Conservation (phyloP, 2,329 filamentous ascomycete genomes). For the Teratosphaeria viscida region DNA sequence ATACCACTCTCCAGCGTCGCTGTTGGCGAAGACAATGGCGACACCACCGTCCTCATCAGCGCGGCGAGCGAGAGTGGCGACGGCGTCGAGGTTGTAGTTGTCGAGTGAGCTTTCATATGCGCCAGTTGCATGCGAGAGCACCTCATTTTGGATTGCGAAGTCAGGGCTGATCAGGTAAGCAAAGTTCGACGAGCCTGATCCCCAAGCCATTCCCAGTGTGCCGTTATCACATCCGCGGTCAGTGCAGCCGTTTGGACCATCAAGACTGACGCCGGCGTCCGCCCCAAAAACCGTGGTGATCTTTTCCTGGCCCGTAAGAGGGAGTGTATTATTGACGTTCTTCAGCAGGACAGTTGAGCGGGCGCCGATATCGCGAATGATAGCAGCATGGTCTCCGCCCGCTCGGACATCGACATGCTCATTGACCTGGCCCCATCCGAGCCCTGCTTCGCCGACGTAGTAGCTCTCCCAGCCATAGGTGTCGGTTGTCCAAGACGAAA, state of each 20-base stretch:
- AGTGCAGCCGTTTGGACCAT: constrained; percentile 67
- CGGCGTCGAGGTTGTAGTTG: constrained; percentile 45
- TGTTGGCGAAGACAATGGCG: constrained; percentile 65
- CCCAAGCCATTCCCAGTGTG: constrained; percentile 60
- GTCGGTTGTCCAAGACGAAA: constrained; percentile 75
- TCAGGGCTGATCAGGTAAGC: constrained; percentile 56
- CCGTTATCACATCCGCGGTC: constrained; percentile 56
- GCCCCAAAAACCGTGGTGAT: constrained; percentile 70
- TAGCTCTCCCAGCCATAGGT: constrained; percentile 61
- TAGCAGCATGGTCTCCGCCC: constrained; percentile 48
- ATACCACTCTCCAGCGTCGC: constrained; percentile 75
- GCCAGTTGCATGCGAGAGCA: constrained; percentile 48
- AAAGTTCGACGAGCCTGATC: constrained; percentile 49
- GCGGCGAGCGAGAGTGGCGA: constrained; percentile 42
- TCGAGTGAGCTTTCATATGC: constrained; percentile 28
- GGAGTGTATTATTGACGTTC: constrained; percentile 59
- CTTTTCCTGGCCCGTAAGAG: constrained; percentile 46
- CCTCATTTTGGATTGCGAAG: constrained; percentile 56
- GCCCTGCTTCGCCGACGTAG: constrained; percentile 45
- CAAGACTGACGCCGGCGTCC: constrained; percentile 66
- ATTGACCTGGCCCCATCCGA: constrained; percentile 53
- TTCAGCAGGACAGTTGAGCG: constrained; percentile 84
- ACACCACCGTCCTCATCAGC: constrained; percentile 48
- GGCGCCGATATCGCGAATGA: constrained; percentile 67
- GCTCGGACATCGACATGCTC: constrained; percentile 73